Evolutionary conservation across 768 basidiomycete species (phyloP), one percentile per base, ranked within the genome.

Genomic region (Pluteus cervinus): DNA sequence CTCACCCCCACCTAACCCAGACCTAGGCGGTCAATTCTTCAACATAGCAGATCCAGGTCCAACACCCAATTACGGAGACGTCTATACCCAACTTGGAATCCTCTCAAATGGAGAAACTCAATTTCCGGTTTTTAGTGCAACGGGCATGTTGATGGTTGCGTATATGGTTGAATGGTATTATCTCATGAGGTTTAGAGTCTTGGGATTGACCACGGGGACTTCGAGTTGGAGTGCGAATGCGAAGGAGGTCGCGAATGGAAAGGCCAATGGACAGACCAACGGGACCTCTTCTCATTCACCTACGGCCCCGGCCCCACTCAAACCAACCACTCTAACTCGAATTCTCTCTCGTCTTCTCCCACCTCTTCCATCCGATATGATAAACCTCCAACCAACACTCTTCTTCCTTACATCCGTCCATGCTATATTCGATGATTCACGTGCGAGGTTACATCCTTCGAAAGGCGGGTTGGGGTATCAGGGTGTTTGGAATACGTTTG

Each of bases 11-110:
- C n/a, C n/a, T n/a, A 63, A 61, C 39, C 78, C 81, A 1, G 81
- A 86, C 52, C 75, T 88, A 33, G 81, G 85, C 10, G 86, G 86
- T 2, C 75, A 83, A 47, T 71, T 77, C 2, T 88, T 86, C 58
- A 63, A 60, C 21, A 54, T 87, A 36, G 67, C 77, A 1, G 83
- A 88, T 51, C 70, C 81, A 1, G 81, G 81, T 6, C 73, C 75
- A 0, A 69, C 78, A 11, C 56, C 69, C 2, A 79, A 79, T 4
- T 80, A 68, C 40, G 75, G 81, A 12, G 86, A 88, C 46, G 59
- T 75, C 18, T 77, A 83, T 51, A 61, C 58, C 18, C 64, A 62
- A 3, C 61, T 87, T 24, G 63, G 64, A 22, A 70, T 74, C 3
- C 65, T 87, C 28, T 68, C 71, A 4, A 65, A 70, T n/a, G 72